Evolutionary conservation across 1,139 yeast genomes (phyloP).

Genomic region (Meyerozyma sp.): DNA sequence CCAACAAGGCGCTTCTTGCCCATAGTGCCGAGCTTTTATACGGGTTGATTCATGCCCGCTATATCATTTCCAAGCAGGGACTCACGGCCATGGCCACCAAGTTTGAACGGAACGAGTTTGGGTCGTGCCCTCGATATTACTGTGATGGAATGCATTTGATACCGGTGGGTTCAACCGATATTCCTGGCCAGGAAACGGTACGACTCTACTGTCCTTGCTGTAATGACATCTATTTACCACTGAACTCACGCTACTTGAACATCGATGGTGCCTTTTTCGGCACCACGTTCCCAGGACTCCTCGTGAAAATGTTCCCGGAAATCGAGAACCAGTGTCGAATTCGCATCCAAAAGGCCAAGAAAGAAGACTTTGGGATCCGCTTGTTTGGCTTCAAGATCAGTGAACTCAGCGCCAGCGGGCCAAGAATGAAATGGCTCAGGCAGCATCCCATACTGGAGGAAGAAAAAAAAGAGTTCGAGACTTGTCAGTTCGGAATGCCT

Average conservation of each 20-base stretch:
- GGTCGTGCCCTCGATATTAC: conserved; percentile 83
- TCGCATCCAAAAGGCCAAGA: conserved; percentile 48
- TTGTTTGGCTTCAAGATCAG: conserved; percentile 84
- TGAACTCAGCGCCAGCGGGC: conserved; percentile 74
- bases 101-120: conserved; percentile 84
- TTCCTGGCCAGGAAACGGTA: conserved; percentile 89
- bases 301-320: conserved; percentile 85
- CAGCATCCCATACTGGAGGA: conserved; percentile 58
- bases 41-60: conserved; percentile 92
- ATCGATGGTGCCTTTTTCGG: conserved; percentile 98
- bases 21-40: conserved; percentile 89
- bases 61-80: conserved; percentile 84
- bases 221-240: conserved; percentile 83
- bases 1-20: conserved; percentile 71
- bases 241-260: conserved; percentile 75
- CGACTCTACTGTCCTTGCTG: conserved; percentile 93
- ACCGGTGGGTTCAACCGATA: conserved; percentile 89
- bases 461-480: conserved; percentile 55
- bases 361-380: conserved; percentile 59
- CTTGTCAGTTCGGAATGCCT: conserved; percentile 60
- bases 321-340: conserved; percentile 54
- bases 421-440: conserved; percentile 93
- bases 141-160: conserved; percentile 91
- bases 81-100: conserved; percentile 93
- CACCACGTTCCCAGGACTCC: conserved; percentile 89